Conservation (phyloP, 1,139 yeast species). For the Debaryomyces psychrophilus region DNA sequence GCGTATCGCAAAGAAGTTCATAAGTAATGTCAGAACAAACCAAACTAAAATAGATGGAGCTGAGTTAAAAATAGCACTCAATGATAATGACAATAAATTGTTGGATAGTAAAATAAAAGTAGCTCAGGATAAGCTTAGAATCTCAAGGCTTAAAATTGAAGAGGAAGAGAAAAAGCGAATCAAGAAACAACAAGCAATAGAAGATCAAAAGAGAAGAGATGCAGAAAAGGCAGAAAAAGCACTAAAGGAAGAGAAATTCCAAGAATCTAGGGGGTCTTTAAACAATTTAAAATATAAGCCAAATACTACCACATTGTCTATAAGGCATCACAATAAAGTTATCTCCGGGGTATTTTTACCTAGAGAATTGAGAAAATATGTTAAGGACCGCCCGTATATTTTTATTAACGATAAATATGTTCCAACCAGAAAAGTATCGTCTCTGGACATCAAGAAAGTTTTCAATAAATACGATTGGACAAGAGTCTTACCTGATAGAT, state of each 20-base stretch:
- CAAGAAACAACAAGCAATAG: conserved; percentile 22
- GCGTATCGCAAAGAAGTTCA: conserved; percentile 39
- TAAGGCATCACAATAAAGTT: conserved; percentile 34
- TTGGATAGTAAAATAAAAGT: conserved; percentile 33
- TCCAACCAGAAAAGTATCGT: conserved; percentile 52
- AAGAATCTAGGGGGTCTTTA: not conserved
- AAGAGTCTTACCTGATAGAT: conserved; percentile 59
- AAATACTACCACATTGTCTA: conserved; percentile 41
- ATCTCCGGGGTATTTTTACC: conserved; percentile 46
- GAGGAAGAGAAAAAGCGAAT: conserved; percentile 34
- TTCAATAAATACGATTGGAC: conserved; percentile 65
- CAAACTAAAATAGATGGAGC: conserved; percentile 46
- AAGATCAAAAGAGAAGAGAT: conserved; percentile 27
- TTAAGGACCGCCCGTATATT: conserved; percentile 60
- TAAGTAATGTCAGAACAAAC: conserved; percentile 30
- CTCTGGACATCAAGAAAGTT: conserved; percentile 56
- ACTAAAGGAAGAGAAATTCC: conserved; percentile 18
- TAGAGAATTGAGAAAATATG: conserved; percentile 45
- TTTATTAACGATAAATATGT: conserved; percentile 57
- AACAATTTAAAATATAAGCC: conserved; percentile 23
- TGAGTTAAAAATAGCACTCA: conserved; percentile 38
- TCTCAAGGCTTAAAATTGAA: conserved; percentile 29
- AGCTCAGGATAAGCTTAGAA: conserved; percentile 36
- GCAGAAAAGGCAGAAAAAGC: conserved; percentile 19
- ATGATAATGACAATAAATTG: conserved; percentile 38